Base-by-base conservation (phyloP, 352 stramenopile genomes). In the Ophiocytium majus region DNA sequence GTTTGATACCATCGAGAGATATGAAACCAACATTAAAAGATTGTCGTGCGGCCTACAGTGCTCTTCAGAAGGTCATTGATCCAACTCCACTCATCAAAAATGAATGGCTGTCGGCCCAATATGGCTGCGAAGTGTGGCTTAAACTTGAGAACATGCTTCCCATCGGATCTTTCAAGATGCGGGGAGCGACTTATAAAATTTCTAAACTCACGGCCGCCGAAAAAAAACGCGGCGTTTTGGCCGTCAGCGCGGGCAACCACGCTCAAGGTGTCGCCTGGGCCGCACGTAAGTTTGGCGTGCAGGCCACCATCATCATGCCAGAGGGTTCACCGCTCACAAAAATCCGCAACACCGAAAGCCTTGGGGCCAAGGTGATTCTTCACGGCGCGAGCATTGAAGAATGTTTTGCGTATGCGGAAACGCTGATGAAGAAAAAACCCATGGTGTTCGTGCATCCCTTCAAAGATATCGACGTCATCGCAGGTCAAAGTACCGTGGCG, bases 291-390 rank as follows among this genome's bases (percentile, higher is more conserved):
- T 92, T 99, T 1, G 92, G 92, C 23, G 92, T 97, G 36, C 91
- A 92, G 14, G 96, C 96, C 10, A 94, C 96, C n/a, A 97, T 99
- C 90, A 95, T 98, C 82, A 99, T 99, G 97, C 97, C 97, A 19
- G 88, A 98, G 75, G 95, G 95, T 33, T 99, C 97, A 35, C 97
- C 97, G 0, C 90, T 95, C 37, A 99, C 99, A 88, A 99, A 99
- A 84, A 94, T 97, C 57, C 90, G 93, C 80, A 17, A 85, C 1
- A 93, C 96, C 32, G 80, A 91, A 71, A 91, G 91, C 34, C 97
- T 95, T 82, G 92, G 93, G 50, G 93, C 94, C 34, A 86, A 94
- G 10, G 90, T 95, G 32, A 82, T 92, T 79, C 80, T 93, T 71
- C 92, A 88, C 50, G 90, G 87, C 9, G 82, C 91, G 33, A 94